Evolutionary conservation across 768 basidiomycete genomes (phyloP), one percentile per base, ranked within the genome.

Genomic region (Kwoniella mangroviensis): DNA sequence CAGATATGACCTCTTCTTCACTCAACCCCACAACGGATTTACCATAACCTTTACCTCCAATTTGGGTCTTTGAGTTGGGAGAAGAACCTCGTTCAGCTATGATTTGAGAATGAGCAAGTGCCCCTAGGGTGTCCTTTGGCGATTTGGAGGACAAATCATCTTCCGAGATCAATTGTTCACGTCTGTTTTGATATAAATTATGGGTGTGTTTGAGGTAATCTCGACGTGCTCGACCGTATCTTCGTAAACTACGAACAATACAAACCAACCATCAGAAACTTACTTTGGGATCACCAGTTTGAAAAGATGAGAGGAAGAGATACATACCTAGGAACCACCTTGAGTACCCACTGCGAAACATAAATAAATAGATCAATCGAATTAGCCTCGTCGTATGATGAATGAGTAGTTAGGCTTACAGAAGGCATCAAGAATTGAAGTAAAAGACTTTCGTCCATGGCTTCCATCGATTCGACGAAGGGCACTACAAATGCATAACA

Each of bases 1-100:
- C 76, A 56, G 71, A 74, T 19, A 77, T 65, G 15, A 75, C 60
- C 61, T 81, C 77, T 21, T 74, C 65, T 22, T 72, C 75, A 6
- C 56, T 76, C 63, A 78, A 65, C 10, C 77, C 79, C 1, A 63
- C 68, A 10, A 24, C 52, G 9, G 60, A 65, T 43, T 66, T 67
- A 60, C 15, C 67, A 61, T 19, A n/a, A 22, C 53, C 21, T 55
- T 55, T 55, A 4, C 28, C 28, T 28, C 28, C 11, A 24, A 19
- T 3, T 51, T 49, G n/a, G 54, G 24, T 42, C 60, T 19, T 54
- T 52, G 62, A 28, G 28, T 28, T 4, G 28, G 28, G 4, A 28
- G 28, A 28, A 22, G 15, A 43, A 68, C 42, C 71, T 51, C 41
- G 55, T 54, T 68, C 74, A 40, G 68, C 77, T 19, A 65, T 55